These are phyloP conservation scores for Erysiphe pulchra DNA, from an alignment of 2,329 filamentous ascomycete species.

Conservation along the genomic window DNA sequence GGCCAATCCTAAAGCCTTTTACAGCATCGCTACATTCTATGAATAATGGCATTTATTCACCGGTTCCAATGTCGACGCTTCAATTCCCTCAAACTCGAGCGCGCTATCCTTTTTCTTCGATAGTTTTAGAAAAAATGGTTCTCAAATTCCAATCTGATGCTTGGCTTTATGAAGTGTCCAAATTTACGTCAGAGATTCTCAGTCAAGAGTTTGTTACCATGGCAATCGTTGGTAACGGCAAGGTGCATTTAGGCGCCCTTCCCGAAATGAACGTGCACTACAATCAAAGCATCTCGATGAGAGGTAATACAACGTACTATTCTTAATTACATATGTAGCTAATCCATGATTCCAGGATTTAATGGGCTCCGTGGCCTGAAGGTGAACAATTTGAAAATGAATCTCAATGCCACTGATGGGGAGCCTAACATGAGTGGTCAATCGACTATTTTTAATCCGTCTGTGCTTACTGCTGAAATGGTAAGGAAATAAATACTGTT, in stretches of 20 bases:
- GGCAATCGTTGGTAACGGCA: conserved; percentile 24
- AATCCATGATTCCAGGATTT: conserved; percentile 19
- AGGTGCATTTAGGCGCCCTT: conserved; percentile 23
- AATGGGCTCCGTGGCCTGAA: conserved; percentile 27
- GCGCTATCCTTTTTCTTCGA: conserved; percentile 12
- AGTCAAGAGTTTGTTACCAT: conserved; percentile 22
- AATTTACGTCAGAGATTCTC: conserved; percentile 23
- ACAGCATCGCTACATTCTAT: conserved; percentile 22
- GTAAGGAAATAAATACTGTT: neutral
- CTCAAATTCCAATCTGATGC: conserved; percentile 17
- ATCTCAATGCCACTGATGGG: conserved; percentile 15
- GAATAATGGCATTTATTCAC: conserved; percentile 12
- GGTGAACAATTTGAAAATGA: conserved; percentile 21
- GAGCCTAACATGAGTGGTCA: conserved; percentile 27
- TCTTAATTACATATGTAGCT: neutral
- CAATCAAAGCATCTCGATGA: conserved; percentile 29
- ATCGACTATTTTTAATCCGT: conserved; percentile 32
- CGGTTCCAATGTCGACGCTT: conserved; percentile 9
- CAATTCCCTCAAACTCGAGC: conserved; percentile 12
- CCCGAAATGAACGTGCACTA: conserved; percentile 25
- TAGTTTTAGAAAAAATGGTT: conserved; percentile 18
- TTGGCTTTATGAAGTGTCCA: conserved; percentile 19
- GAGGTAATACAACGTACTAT: conserved; percentile 16
- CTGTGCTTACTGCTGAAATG: conserved; percentile 27
- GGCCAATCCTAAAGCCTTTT: conserved; percentile 28